phyloP scores from a whole-genome alignment of 129 eudicot species.

The Artemisia tridentata region DNA sequence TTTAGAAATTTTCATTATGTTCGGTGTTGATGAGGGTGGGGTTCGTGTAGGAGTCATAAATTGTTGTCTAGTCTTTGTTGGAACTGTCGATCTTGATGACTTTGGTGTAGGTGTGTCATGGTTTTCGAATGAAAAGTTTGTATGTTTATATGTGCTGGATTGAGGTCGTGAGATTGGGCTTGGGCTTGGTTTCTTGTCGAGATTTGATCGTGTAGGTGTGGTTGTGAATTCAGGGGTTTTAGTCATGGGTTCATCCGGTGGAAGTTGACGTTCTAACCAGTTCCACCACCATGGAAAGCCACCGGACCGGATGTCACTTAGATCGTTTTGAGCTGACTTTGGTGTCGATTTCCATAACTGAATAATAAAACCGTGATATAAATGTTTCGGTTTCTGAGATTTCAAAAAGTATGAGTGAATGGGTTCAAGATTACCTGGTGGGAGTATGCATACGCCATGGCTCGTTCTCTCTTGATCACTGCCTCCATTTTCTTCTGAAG shows the following conservation, averaged over 20 bases:
- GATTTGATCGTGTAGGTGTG: conserved; percentile 58
- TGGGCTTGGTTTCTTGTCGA: conserved; percentile 51
- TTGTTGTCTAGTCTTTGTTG: conserved; percentile 31
- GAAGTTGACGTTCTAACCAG: conserved; percentile 81
- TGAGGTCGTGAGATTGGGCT: conserved; percentile 17
- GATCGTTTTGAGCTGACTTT: conserved; percentile 49
- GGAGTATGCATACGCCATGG: conserved; percentile 99
- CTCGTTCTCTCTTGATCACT: conserved; percentile 83
- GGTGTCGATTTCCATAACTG: conserved; percentile 77
- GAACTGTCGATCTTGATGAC: conserved; percentile 55
- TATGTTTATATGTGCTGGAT: conserved; percentile 30
- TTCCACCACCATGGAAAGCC: conserved; percentile 98
- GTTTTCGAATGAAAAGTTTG: conserved; percentile 35
- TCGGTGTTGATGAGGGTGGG: conserved; percentile 50
- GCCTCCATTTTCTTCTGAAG: conserved; percentile 74
- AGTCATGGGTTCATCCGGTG: conserved; percentile 34
- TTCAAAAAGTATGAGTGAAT: conserved; percentile 2
- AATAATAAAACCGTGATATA: neutral
- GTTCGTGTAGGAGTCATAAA: conserved; percentile 51
- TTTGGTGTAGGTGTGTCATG: conserved; percentile 56
- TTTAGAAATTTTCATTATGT: conserved; percentile 38
- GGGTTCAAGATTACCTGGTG: conserved; percentile 61
- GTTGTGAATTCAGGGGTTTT: conserved; percentile 36
- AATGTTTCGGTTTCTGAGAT: neutral
- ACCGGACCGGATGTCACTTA: conserved; percentile 49